phyloP scores from a whole-genome alignment of 306 rosid species.

The Mimosa pudica region DNA sequence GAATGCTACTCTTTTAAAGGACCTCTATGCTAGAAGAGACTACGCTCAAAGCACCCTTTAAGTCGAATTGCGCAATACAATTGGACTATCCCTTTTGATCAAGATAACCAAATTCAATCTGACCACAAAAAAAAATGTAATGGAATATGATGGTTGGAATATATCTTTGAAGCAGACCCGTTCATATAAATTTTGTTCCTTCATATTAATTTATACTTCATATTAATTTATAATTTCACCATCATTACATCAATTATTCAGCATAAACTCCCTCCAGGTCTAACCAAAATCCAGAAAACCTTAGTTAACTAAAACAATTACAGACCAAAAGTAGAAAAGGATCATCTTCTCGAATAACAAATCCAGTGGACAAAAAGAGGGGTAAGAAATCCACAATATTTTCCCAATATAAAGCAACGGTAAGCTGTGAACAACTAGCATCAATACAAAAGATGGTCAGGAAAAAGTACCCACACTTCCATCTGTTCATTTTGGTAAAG shows the following conservation, averaged over 20 bases:
- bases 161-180: too few species aligned
- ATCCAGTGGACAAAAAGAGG: constrained; percentile 8
- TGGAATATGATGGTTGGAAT: too few species aligned
- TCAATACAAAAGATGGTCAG: background rate
- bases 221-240: constrained; percentile 5
- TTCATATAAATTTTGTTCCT: constrained; percentile 8
- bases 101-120: too few species aligned
- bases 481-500: constrained; percentile 17
- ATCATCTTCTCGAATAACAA: constrained; percentile 13
- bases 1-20: too few species aligned
- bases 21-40: too few species aligned
- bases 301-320: background rate
- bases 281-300: background rate
- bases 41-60: too few species aligned
- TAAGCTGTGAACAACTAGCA: constrained; percentile 14
- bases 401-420: background rate
- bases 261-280: background rate
- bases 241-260: background rate
- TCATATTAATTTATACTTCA: background rate
- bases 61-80: too few species aligned
- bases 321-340: background rate
- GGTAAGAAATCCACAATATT: background rate
- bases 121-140: too few species aligned
- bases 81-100: too few species aligned
- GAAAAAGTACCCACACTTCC: constrained; percentile 12